Base-by-base conservation (phyloP, 768 basidiomycete genomes). In the Ephemerocybe angulata region DNA sequence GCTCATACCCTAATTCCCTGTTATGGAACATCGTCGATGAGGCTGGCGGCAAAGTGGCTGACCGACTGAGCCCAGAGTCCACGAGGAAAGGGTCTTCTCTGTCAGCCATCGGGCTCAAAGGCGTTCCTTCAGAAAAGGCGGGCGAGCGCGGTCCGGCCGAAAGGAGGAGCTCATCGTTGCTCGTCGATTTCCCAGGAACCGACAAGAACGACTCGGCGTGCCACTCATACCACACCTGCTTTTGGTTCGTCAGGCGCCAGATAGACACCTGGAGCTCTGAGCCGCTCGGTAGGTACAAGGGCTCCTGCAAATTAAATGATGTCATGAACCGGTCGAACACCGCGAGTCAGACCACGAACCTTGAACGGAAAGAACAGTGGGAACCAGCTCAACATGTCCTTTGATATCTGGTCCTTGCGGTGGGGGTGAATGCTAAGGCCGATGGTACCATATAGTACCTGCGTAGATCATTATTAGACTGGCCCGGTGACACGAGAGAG, bases 361-460 rank as follows among this genome's bases (percentile, higher is more conserved):
- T 85, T 88, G 67, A 98, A 84, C 2, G 97, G 97, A 71, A 99
- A 96, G 73, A 93, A 97, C 19, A 98, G 71, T 0, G 97, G 97
- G 73, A 99, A 99, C 97, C 97, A 99, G 66, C 95, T 98, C 63
- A 98, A 77, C 97, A 99, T 99, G 62, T 98, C 88, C 62, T 91
- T 94, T 7, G 93, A 94, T 52, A 95, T 78, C 43, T 83, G 77
- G 25, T 92, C 88, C 66, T 89, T 92, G 46, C 87, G 84, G 50
- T 90, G 82, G 0, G 97, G 97, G 66, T 98, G 96, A 38, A 97
- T 98, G 63, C 92, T 97, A 24, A 98, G 73, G 0, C 93, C 92
- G 21, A 98, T 77, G 57, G 87, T 86, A n/a, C 82, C 84, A 64
- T 99, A 99, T 3, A 99, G 73, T 10, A 90, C 67, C 75, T 77